A percentile compares a stretch with the other conserved stretches of the same genome.
Evolutionary conservation across 345 rosid genomes (phyloP).

Genomic region (Citrus sp.): DNA sequence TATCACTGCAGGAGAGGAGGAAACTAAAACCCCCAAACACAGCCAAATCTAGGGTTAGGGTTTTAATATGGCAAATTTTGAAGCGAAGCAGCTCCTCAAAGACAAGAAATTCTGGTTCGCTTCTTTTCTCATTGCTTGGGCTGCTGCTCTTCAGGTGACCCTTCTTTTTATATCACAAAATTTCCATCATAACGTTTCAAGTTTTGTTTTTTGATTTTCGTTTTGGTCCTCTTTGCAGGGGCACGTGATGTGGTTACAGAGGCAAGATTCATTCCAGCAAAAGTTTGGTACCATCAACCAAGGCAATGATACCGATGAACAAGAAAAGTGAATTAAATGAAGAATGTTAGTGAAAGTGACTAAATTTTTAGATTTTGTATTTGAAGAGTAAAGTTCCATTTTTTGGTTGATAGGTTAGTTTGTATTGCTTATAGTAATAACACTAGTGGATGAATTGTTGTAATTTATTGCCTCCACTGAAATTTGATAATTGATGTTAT

Average conservation of each 20-base stretch:
- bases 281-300: conserved; percentile 45
- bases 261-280: conserved; percentile 74
- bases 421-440: not conserved
- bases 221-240: conserved; percentile 41
- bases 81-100: conserved; percentile 56
- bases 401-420: not conserved
- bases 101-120: conserved; percentile 89
- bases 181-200: not conserved
- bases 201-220: not conserved
- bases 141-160: conserved; percentile 86
- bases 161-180: not conserved
- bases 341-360: not conserved
- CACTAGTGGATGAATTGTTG: not conserved
- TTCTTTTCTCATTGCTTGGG: conserved; percentile 76
- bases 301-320: conserved; percentile 17
- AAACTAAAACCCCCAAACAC: not conserved
- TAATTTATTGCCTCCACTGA: not conserved
- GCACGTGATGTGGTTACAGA: conserved; percentile 89
- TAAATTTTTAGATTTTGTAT: not conserved
- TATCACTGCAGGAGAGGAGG: not conserved
- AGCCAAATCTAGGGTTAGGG: conserved; percentile 20
- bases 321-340: conserved; percentile 11
- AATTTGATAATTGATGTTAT: not conserved
- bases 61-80: conserved; percentile 42
- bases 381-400: not conserved